Evolutionary conservation across 225 moss, liverwort and hornwort species (phyloP), one percentile per base, ranked within the genome.

Genomic region (Takakia lepidozioides): DNA sequence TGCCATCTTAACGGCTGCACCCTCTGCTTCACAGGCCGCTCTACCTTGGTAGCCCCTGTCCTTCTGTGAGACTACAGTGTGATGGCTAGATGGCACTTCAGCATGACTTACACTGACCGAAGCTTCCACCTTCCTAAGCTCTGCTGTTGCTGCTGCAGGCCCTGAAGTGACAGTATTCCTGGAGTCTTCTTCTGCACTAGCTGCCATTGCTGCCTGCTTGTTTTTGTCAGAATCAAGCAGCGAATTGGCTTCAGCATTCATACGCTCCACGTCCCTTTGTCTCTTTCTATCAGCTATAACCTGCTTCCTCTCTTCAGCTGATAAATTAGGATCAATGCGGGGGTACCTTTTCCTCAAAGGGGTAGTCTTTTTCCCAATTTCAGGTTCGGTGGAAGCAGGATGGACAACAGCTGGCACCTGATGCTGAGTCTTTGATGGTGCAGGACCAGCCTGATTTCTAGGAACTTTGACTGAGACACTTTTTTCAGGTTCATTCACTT

Each of bases 221-320:
- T 36, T 63, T 34, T 56, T 65, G 61, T 19, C 52, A 38, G 38
- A 23, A 34, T 78, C 63, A 66, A 43, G 39, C 40, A 52, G 25
- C 29, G 44, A n/a, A 25, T 32, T 46, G 58, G 64, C 37, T 26
- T 62, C 68, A 30, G 36, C 56, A 63, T 34, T 53, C 26, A 57
- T 26, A 49, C 61, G 32, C 37, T 61, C 62, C 49, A 83, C 81
- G 64, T 63, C 74, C 13, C 58, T 72, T 56, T 75, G 60, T 27
- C 80, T 74, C 27, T 74, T 70, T 30, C 81, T 55, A 29, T 81
- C 85, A 29, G 71, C 75, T 25, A 65, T 66, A 19, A 73, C 51
- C 59, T 58, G 68, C 59, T 67, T 82, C 47, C 75, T 73, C 69
- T 71, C 90, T 67, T 83, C 87, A 28, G 68, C 66, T 55, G 73